Evolutionary conservation across 2,329 filamentous ascomycete genomes (phyloP), one percentile per base, ranked within the genome.

Genomic region (Microascus cirrosus): DNA sequence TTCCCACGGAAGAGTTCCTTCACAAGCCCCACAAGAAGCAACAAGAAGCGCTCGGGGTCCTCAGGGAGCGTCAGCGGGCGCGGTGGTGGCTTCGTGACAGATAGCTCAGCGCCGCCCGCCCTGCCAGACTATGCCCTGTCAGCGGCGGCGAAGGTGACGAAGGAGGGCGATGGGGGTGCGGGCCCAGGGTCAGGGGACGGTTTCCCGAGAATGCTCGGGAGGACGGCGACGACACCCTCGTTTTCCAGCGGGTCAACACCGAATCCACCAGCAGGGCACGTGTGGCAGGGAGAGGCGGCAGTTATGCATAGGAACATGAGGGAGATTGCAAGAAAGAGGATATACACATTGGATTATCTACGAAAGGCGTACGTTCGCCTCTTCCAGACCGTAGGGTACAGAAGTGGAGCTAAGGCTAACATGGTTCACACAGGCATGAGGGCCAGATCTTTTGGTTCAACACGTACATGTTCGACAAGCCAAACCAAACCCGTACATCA

Each of bases 391-490:
- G n/a, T 50, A 6, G 18, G 20, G 39, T 22, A 28, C 20, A 28
- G 15, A 36, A 56, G n/a, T 11, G 39, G 18, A 50, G 24, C 20
- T n/a, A 62, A n/a, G 54, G n/a, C 22, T 25, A 2, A 7, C 18
- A 52, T 42, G 28, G 28, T 32, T 32, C 8, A 6, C 57, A 56
- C 68, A 95, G 90, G 32, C 92, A 99, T 68, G 91, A 96, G 73
- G 92, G 93, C 60, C 86, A 90, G 59, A 85, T 96, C 50, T 97
- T 95, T 76, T 97, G 94, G 92, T 96, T 97, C 78, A 96, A 96
- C 73, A 96, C 94, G 0, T 83, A 96, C 60, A 87, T 95, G 67
- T 96, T 96, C 72, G 89, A 91, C 63, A 88, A 90, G 66, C 72
- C 82, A 34, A 90, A 96, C 70, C 79, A 97, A 36, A 76, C 81